Evolutionary conservation across 345 rosid species (phyloP), one percentile per base, ranked within the genome.

Genomic region (Garcia nutans): DNA sequence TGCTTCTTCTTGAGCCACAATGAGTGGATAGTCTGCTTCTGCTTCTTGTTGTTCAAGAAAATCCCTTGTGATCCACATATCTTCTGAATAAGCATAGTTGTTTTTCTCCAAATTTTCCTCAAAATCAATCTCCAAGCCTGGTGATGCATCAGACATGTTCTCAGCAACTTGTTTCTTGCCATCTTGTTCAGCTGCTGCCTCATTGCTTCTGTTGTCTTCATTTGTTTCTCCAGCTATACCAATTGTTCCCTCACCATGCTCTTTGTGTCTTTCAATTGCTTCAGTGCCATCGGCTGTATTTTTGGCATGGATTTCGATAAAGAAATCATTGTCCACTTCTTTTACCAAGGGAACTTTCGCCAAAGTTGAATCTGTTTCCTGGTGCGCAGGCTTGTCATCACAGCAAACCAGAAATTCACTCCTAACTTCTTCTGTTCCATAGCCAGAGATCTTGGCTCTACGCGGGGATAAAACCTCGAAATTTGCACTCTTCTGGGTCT

Each of bases 401-500:
- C 62, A 17, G 42, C 58, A 42, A 19, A 20, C 24, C 75, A 58
- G 8, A 54, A 55, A 31, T 70, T 74, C 82, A 20, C 63, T 49
- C 24, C 22, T 70, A 49, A 49, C 66, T 47, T 72, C 71, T 44
- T 54, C 77, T 62, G 60, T 41, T 37, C 60, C 77, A 55, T 45
- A 67, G 56, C 55, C 75, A 33, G 70, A 61, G 10, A 70, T 62
- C 67, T 55, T 81, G 19, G 65, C 75, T 78, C 71, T 74, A 22
- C 72, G 69, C 0, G 83, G 85, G 55, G 80, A 76, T 23, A 79
- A 66, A 76, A 62, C 82, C 84, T 65, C 91, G 74, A 57, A 71
- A 62, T 84, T 89, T 63, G 74, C 67, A 75, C 82, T 82, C 81
- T 80, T 93, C 76, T 90, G 93, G 9, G 84, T 68, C 86, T 89